Evolutionary conservation across 148 eudicot species (phyloP).

Genomic region (Rheum nobile): DNA sequence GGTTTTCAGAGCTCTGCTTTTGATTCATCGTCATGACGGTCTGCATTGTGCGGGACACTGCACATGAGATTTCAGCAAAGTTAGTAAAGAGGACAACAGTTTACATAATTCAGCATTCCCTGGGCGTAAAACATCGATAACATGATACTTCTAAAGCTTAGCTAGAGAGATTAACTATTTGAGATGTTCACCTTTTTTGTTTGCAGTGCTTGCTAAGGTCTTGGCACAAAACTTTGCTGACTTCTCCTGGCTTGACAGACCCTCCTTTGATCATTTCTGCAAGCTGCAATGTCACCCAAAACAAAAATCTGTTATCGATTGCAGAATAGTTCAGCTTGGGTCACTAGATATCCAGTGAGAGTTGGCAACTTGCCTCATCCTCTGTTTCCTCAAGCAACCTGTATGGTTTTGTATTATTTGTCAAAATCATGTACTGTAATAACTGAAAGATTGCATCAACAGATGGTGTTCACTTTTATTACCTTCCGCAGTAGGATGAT

Average conservation of each 20-base stretch:
- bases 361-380: constrained; percentile 50
- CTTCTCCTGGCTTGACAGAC: constrained; percentile 63
- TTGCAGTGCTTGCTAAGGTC: constrained; percentile 71
- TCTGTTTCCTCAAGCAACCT: constrained; percentile 97
- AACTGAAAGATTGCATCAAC: neutral
- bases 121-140: neutral
- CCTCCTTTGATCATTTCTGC: constrained; percentile 73
- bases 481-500: constrained; percentile 94
- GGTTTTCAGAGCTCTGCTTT: constrained; percentile 36
- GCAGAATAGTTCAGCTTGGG: neutral
- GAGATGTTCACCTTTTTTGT: constrained; percentile 35
- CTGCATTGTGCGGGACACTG: constrained; percentile 17
- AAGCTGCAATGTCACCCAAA: constrained; percentile 36
- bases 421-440: neutral
- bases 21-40: constrained; percentile 21
- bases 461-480: neutral
- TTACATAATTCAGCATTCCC: neutral
- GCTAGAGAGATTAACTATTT: neutral
- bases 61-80: neutral
- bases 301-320: neutral
- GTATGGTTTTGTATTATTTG: constrained; percentile 2
- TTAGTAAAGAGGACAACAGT: neutral
- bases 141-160: neutral
- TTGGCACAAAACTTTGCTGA: constrained; percentile 63
- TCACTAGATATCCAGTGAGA: neutral